A percentile compares a stretch with the other conserved stretches of the same genome.
These are phyloP conservation scores for Dryadomyces quercivorus DNA, from an alignment of 2,329 filamentous ascomycete genomes.

Conservation along the genomic window DNA sequence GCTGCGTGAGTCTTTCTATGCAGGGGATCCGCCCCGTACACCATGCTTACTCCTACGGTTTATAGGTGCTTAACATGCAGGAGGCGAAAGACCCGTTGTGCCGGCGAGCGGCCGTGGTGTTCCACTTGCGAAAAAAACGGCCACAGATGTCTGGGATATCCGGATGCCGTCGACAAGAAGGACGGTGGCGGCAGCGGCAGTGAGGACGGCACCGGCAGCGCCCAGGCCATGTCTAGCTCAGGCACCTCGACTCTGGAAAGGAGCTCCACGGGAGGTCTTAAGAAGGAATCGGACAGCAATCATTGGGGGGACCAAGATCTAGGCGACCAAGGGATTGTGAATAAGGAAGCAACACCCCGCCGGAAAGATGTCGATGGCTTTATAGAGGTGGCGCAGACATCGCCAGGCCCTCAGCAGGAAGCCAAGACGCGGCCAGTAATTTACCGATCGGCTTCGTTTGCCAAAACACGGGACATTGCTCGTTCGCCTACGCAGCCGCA, in stretches of 20 bases:
- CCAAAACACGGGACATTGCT: too few relatives aligned
- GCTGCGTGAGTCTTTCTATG: conserved; percentile 48
- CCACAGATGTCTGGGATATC: conserved; percentile 57
- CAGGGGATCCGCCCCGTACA: too few relatives aligned
- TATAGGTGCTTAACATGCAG: conserved; percentile 58
- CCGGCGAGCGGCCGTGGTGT: conserved; percentile 59
- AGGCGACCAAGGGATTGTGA: not conserved
- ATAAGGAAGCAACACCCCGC: too few relatives aligned
- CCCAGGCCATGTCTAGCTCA: not conserved
- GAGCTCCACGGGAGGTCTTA: not conserved
- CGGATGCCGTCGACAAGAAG: conserved; percentile 36
- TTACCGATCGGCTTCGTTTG: too few relatives aligned
- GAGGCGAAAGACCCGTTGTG: conserved; percentile 64
- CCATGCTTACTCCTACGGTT: not conserved
- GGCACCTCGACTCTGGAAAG: not conserved
- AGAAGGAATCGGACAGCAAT: too few relatives aligned
- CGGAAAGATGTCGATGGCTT: too few relatives aligned
- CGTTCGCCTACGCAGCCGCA: conserved; percentile 4
- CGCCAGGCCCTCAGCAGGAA: too few relatives aligned
- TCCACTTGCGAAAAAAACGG: conserved; percentile 62
- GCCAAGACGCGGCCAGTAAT: too few relatives aligned
- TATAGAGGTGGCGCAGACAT: too few relatives aligned
- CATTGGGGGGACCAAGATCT: too few relatives aligned
- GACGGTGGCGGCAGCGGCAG: conserved; percentile 9
- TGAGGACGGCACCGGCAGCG: not conserved